Percentiles rank a stretch among this genome's conserved stretches.
These are phyloP conservation scores for Panaeolus papilionaceus DNA, from an alignment of 768 basidiomycete genomes.

Conservation along the genomic window DNA sequence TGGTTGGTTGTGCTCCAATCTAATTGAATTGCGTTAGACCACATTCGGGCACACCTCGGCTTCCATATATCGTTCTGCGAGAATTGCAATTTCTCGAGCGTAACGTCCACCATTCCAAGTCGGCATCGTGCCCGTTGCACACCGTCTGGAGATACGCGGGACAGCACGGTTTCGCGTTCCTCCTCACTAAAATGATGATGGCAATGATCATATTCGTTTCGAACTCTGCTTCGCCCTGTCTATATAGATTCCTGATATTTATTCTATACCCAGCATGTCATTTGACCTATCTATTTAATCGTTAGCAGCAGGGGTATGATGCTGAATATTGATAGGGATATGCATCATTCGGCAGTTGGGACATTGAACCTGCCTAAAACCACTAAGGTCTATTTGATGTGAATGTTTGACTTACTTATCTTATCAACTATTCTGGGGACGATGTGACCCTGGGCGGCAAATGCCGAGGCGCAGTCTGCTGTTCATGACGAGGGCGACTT, in stretches of 20 bases:
- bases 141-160: background rate
- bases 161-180: background rate
- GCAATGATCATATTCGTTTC: too few species aligned
- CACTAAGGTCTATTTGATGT: too few species aligned
- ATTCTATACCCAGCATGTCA: background rate
- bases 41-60: conserved; percentile 8
- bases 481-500: too few species aligned
- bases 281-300: background rate
- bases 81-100: conserved; percentile 7
- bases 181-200: background rate
- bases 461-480: background rate
- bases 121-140: conserved; percentile 2
- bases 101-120: conserved; percentile 6
- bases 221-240: too few species aligned
- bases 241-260: background rate
- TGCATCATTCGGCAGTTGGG: background rate
- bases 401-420: background rate
- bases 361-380: background rate
- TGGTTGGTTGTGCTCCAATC: background rate
- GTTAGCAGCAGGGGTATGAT: background rate
- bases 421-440: background rate
- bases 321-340: background rate
- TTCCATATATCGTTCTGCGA: conserved; percentile 10
- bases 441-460: background rate
- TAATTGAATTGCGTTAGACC: background rate